Conservation (phyloP, 2,329 filamentous ascomycete species). For the Clonostachys rhizophaga region DNA sequence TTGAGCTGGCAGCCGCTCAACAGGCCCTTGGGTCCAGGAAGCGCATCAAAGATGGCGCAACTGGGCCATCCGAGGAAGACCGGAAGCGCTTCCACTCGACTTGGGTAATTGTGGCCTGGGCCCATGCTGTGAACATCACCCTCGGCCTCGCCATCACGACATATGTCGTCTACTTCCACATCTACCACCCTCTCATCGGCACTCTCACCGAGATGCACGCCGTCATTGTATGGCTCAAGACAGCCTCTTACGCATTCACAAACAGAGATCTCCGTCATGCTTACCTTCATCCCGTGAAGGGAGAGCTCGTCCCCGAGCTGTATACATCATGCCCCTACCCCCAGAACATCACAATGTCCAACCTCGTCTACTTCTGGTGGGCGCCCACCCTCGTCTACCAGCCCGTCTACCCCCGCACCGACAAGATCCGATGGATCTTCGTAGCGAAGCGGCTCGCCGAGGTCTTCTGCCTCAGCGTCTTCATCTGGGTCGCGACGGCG, state of each 20-base stretch:
- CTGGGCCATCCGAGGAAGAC: constrained; percentile 48
- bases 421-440: constrained; percentile 80
- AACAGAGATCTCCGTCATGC: constrained; percentile 93
- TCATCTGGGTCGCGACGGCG: constrained; percentile 92
- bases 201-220: constrained; percentile 88
- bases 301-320: constrained; percentile 71
- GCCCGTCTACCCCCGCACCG: constrained; percentile 86
- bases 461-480: constrained; percentile 70
- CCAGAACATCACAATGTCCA: constrained; percentile 80
- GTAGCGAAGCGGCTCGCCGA: constrained; percentile 80
- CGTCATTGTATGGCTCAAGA: constrained; percentile 94
- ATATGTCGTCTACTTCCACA: constrained; percentile 81
- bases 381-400: constrained; percentile 96
- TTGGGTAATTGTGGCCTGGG: constrained; percentile 76
- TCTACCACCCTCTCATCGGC: constrained; percentile 91
- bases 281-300: constrained; percentile 69
- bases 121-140: constrained; percentile 80
- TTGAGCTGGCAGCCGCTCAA: constrained; percentile 78
- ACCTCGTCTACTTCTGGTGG: constrained; percentile 96
- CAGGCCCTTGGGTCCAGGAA: constrained; percentile 68
- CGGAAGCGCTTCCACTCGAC: constrained; percentile 64
- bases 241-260: constrained; percentile 91
- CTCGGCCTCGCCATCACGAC: constrained; percentile 77
- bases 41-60: constrained; percentile 43
- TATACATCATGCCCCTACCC: constrained; percentile 86